Evolutionary conservation across 768 basidiomycete genomes (phyloP).

Genomic region (Boletus reticuloceps): DNA sequence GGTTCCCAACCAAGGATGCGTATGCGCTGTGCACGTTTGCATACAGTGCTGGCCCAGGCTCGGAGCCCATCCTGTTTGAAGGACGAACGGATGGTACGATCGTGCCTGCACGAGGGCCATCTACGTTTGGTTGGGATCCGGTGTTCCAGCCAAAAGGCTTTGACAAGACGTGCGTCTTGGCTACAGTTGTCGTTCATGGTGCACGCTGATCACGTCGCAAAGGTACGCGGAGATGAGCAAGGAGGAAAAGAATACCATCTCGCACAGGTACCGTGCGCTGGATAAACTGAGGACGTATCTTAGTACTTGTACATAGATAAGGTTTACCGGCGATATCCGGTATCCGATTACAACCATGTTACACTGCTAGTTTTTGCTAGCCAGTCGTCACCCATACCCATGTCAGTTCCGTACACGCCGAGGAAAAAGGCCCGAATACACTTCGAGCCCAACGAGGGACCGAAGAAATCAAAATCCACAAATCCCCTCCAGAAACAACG

Average conservation of each 20-base stretch:
- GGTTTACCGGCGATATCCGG: conserved; percentile 11
- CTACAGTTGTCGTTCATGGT: neutral
- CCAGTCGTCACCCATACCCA: neutral
- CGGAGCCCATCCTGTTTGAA: conserved; percentile 80
- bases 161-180: conserved; percentile 64
- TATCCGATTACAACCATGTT: too few relatives aligned
- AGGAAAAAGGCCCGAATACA: conserved; percentile 25
- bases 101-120: conserved; percentile 77
- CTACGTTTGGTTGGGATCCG: conserved; percentile 89
- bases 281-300: conserved; percentile 52
- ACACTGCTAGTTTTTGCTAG: too few relatives aligned
- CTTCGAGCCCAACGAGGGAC: conserved; percentile 19
- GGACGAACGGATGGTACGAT: conserved; percentile 88
- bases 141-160: conserved; percentile 76
- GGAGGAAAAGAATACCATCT: conserved; percentile 61
- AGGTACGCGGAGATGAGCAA: conserved; percentile 71
- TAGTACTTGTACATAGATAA: neutral
- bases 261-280: conserved; percentile 64
- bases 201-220: neutral
- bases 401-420: conserved; percentile 22
- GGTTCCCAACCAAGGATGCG: conserved; percentile 75
- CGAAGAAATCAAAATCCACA: conserved; percentile 4
- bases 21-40: conserved; percentile 96
- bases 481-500: conserved; percentile 58
- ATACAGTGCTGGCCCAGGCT: conserved; percentile 80